Evolutionary conservation across 176 grass and related monocot species (phyloP).

Genomic region (Triticum aestivum): IWGSC_CS_RefSeq_v2.1 NC_057814.1:10806753-10807252

Average conservation of each 20-base stretch:
- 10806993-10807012: not conserved
- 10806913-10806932: not conserved
- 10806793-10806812: not conserved
- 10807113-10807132: not conserved
- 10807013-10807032: not conserved
- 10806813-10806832: not conserved
- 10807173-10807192: constrained; percentile 13
- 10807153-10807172: not conserved
- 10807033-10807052: constrained; percentile 15
- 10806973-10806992: not conserved
- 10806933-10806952: not conserved
- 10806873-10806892: not conserved
- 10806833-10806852: not conserved
- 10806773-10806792: not conserved
- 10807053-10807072: not conserved
- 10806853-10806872: not conserved
- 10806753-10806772: not conserved
- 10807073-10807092: not conserved
- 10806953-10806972: not conserved
- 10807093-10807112: not conserved
- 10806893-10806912: not conserved
- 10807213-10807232: not conserved
- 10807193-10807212: too few species aligned
- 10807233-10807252: not conserved
- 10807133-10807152: constrained; percentile 7